phyloP scores from a whole-genome alignment of 768 basidiomycete genomes.

The Suillus luteus region DNA sequence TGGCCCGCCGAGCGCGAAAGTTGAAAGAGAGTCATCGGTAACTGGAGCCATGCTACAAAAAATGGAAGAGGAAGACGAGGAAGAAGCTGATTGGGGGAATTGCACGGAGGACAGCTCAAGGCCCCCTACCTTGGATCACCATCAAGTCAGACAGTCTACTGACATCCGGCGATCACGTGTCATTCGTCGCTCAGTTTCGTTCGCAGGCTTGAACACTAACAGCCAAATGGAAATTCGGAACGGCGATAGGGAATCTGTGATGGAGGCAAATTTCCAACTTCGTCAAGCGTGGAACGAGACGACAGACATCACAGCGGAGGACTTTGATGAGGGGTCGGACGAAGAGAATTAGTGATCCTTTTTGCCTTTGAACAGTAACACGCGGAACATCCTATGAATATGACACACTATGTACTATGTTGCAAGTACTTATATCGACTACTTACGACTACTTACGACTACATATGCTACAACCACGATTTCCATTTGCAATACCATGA shows the following conservation, averaged over 20 bases:
- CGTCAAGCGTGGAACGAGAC: not conserved
- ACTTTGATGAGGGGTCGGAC: not conserved
- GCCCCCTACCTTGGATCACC: not conserved
- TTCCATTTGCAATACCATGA: not conserved
- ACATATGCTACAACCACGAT: not conserved
- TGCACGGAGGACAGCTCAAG: not conserved
- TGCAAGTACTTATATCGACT: not conserved
- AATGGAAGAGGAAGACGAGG: not conserved
- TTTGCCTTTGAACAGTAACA: not conserved
- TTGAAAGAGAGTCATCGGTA: not conserved
- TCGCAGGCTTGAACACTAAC: slow-evolving; percentile 21
- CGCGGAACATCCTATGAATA: not conserved
- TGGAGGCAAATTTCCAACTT: slow-evolving; percentile 16
- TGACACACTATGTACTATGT: not conserved
- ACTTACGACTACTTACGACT: not conserved
- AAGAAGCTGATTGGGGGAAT: not conserved
- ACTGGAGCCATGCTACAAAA: not conserved
- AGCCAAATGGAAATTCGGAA: not conserved
- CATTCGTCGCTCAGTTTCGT: slow-evolving; percentile 31
- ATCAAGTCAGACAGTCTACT: not conserved
- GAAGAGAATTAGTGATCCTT: not conserved
- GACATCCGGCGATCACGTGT: slow-evolving; percentile 1
- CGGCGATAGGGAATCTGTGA: slow-evolving; percentile 7
- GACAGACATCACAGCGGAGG: not conserved
- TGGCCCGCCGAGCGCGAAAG: not conserved